Conservation (phyloP, 2,329 filamentous ascomycete species). For the Taxawa tesnikishii region DNA sequence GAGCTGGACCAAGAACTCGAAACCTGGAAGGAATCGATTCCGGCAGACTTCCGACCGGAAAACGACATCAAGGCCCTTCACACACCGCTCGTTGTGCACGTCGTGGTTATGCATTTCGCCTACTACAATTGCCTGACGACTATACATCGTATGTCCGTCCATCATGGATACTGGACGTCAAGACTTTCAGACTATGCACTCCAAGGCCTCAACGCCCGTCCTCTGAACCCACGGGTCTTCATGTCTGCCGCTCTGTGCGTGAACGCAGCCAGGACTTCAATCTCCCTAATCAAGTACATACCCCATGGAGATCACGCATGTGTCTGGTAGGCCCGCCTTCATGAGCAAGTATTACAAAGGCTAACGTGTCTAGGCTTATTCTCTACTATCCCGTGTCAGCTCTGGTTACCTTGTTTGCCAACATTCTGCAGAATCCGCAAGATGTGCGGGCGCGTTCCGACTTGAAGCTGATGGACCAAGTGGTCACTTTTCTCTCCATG, state of each 20-base stretch:
- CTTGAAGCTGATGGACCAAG: conserved; percentile 79
- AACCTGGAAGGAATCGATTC: conserved; percentile 92
- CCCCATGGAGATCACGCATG: conserved; percentile 90
- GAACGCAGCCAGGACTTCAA: conserved; percentile 81
- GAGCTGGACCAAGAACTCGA: conserved; percentile 76
- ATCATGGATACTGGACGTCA: conserved; percentile 97
- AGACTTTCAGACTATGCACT: conserved; percentile 90
- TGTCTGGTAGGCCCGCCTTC: conserved; percentile 60
- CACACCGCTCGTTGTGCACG: conserved; percentile 84
- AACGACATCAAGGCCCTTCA: conserved; percentile 90
- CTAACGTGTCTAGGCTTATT: conserved; percentile 51
- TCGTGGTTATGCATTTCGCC: conserved; percentile 88
- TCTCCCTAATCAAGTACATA: conserved; percentile 89
- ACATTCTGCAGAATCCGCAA: conserved; percentile 88
- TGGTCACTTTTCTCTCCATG: conserved; percentile 83
- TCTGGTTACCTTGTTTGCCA: conserved; percentile 87
- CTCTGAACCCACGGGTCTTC: conserved; percentile 87
- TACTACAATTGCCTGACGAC: conserved; percentile 98
- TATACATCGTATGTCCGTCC: conserved; percentile 96
- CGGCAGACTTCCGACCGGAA: conserved; percentile 91
- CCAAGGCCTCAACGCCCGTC: conserved; percentile 79
- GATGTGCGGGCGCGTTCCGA: conserved; percentile 82
- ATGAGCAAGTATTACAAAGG: not conserved
- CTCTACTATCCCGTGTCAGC: conserved; percentile 95
- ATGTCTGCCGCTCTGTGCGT: conserved; percentile 88